Conservation (phyloP, 805 yeast genomes). For the Starmerella kuoi region DNA sequence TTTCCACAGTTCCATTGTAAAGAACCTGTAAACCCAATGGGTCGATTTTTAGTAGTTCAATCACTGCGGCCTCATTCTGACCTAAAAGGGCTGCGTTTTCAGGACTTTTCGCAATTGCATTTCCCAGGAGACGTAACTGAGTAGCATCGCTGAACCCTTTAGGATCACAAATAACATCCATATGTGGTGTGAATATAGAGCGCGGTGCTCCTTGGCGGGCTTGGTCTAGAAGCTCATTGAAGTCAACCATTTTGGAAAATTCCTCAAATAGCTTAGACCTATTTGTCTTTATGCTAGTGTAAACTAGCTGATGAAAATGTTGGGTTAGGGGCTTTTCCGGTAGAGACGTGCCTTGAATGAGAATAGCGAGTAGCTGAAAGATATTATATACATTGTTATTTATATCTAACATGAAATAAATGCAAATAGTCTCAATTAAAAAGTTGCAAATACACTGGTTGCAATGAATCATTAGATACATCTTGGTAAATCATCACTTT, state of each 20-base stretch:
- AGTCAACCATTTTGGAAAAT: slow-evolving; percentile 4
- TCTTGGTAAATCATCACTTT: too few relatives aligned
- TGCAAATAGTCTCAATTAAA: too few relatives aligned
- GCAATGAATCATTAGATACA: too few relatives aligned
- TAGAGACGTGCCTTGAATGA: too few relatives aligned
- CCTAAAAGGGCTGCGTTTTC: slow-evolving; percentile 9
- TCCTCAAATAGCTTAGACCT: too few relatives aligned
- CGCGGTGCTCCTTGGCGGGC: slow-evolving; percentile 8
- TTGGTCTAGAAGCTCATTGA: slow-evolving; percentile 7
- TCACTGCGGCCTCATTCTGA: slow-evolving; percentile 1
- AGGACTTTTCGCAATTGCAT: slow-evolving; percentile 11
- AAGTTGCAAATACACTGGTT: too few relatives aligned
- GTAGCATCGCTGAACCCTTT: slow-evolving; percentile 9
- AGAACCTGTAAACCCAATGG: slow-evolving; percentile 14
- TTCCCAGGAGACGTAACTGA: slow-evolving; percentile 16
- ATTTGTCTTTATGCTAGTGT: too few relatives aligned
- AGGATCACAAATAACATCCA: slow-evolving; percentile 6
- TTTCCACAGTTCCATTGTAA: slow-evolving; percentile 12
- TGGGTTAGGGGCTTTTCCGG: too few relatives aligned
- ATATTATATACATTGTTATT: too few relatives aligned
- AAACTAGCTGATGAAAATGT: too few relatives aligned
- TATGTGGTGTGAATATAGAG: slow-evolving; percentile 3
- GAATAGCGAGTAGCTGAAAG: too few relatives aligned
- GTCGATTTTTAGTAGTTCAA: neutral
- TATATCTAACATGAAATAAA: too few relatives aligned